Conservation (phyloP, 2,329 filamentous ascomycete species). For the Phaeosphaeria sp. region DNA sequence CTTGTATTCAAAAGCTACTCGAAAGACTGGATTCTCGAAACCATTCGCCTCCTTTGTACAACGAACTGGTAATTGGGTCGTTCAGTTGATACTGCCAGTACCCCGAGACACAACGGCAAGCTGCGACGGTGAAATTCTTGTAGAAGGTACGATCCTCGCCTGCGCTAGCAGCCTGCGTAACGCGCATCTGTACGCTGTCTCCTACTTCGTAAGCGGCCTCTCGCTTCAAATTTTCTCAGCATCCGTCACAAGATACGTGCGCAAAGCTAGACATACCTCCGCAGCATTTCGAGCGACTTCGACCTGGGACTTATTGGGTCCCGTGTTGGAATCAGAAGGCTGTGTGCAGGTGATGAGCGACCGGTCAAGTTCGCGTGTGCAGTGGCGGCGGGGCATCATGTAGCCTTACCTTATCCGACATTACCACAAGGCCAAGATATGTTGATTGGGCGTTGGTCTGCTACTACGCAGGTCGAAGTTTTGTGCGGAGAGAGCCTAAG, state of each 20-base stretch:
- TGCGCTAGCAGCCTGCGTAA: conserved; percentile 1
- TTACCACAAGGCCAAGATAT: background rate
- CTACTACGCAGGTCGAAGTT: background rate
- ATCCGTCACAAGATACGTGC: no score
- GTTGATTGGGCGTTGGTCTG: background rate
- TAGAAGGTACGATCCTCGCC: conserved; percentile 1
- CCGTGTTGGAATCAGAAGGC: background rate
- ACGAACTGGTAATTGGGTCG: background rate
- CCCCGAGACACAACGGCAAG: background rate
- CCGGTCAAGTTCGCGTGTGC: background rate
- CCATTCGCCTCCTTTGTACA: background rate
- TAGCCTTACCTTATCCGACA: background rate
- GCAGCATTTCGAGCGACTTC: no score
- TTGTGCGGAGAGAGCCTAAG: background rate
- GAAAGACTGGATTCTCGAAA: background rate
- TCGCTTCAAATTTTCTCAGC: no score
- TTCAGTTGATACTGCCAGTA: conserved; percentile 17
- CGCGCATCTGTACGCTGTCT: conserved; percentile 10
- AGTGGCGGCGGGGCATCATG: background rate
- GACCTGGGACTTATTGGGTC: background rate
- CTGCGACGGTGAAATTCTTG: conserved; percentile 10
- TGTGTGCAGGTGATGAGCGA: background rate
- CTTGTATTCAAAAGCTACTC: background rate
- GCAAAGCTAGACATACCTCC: no score
- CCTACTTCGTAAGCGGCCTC: conserved; percentile 4